A percentile compares a stretch with the other conserved stretches of the same genome.
Conservation (phyloP, 345 rosid genomes). For the Clarkia xantiana region DNA sequence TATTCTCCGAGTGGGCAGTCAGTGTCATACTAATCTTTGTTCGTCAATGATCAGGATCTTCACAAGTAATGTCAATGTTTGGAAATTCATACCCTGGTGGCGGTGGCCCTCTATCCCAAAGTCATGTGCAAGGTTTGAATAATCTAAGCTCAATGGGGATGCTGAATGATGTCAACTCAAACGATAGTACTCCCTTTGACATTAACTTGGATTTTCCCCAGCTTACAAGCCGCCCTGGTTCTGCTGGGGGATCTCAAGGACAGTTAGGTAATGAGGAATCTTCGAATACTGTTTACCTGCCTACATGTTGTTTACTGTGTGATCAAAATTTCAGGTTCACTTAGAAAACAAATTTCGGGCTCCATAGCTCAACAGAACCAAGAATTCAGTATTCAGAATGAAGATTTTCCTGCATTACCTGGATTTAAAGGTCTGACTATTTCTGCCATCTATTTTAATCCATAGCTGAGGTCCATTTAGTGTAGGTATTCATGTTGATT, state of each 20-base stretch:
- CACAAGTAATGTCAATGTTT: constrained; percentile 87
- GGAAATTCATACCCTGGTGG: constrained; percentile 58
- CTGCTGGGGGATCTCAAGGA: constrained; percentile 98
- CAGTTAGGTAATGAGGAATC: constrained; percentile 50
- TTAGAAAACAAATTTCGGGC: constrained; percentile 72
- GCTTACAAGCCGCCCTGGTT: constrained; percentile 87
- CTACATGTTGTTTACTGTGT: background rate
- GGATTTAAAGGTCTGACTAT: constrained; percentile 67
- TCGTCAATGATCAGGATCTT: constrained; percentile 46
- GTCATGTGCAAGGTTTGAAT: constrained; percentile 76
- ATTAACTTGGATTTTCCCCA: constrained; percentile 90
- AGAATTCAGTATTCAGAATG: constrained; percentile 99
- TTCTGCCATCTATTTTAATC: constrained; percentile 2
- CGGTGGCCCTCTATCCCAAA: constrained; percentile 80
- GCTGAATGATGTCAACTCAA: constrained; percentile 67
- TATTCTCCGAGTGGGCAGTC: too few species aligned
- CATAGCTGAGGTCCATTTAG: too few species aligned
- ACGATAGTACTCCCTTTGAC: constrained; percentile 81
- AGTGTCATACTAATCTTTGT: too few species aligned
- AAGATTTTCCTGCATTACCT: constrained; percentile 98
- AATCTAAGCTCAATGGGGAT: constrained; percentile 75
- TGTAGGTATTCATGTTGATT: too few species aligned
- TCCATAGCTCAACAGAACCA: constrained; percentile 92
- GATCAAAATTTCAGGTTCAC: constrained; percentile 47
- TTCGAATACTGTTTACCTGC: background rate